Base-by-base conservation (phyloP, 768 basidiomycete genomes). In the Hypsizygus marmoreus region DNA sequence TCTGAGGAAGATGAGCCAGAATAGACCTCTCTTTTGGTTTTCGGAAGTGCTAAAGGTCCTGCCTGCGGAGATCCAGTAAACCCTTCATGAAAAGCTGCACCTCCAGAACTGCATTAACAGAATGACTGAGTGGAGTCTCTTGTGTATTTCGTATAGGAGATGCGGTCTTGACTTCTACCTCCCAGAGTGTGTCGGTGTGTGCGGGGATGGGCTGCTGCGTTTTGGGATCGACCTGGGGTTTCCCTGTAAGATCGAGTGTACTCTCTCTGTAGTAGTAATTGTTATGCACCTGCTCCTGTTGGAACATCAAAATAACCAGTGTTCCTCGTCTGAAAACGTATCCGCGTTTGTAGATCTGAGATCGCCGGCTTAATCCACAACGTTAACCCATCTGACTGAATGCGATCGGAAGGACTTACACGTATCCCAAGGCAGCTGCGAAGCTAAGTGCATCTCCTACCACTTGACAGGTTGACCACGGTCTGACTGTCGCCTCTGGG, bases 61-160 rank as follows among this genome's bases (percentile, higher is more conserved):
- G 82, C 54, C 88, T 75, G 49, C 84, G 76, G 45, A 92, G 72
- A 62, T 91, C 90, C 34, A 92, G 68, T 43, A 91, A 62, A 7
- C 90, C 90, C 55, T 91, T 91, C 88, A 93, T 91, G 34, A 91
- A 72, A 11, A 81, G 69, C 58, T 92, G 91, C 9, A 92, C 82
- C 49, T 91, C 86, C 1, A 91, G 76, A 0, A 92, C 84, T 2
- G 84, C 85, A 13, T 90, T 84, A 23, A 88, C 81, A 7, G 81
- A 75, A 12, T 75, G 73, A 44, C 75, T 79, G n/a, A 91, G 71
- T 4, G 89, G 90, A 2, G 79, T 85, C 49, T 86, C 84, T 60
- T 84, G 88, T 0, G 84, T 86, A 47, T 88, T 89, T 12, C 86
- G 80, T 33, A 88, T 81, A 5, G 91, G 91, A 2, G 75, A 72